phyloP scores from a whole-genome alignment of 441 rosid species.

The Pelargonium exstipulatum region DNA sequence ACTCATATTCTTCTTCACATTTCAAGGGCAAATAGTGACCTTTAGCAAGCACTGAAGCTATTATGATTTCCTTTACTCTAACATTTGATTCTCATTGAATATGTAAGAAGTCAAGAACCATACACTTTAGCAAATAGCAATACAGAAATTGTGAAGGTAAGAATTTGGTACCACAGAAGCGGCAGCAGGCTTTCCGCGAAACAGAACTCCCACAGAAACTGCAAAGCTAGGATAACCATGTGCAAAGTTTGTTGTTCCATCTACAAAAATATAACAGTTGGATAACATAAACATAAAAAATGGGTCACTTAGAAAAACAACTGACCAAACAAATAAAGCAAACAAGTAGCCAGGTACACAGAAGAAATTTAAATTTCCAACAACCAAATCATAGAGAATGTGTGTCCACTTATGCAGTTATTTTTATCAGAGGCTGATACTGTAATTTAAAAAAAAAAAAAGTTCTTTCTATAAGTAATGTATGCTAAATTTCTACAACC shows the following conservation, averaged over 20 bases:
- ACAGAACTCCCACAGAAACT: slow-evolving; percentile 84
- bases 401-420: not conserved
- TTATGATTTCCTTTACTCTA: too few relatives aligned
- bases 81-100: too few relatives aligned
- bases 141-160: slow-evolving; percentile 9
- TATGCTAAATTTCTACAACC: too few relatives aligned
- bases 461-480: too few relatives aligned
- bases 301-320: slow-evolving; percentile 6
- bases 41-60: too few relatives aligned
- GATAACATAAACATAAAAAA: slow-evolving; percentile 5
- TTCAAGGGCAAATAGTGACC: too few relatives aligned
- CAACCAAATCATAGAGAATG: not conserved
- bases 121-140: not conserved
- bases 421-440: not conserved
- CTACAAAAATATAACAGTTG: slow-evolving; percentile 30
- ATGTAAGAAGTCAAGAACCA: not conserved
- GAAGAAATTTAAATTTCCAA: not conserved
- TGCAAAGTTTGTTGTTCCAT: slow-evolving; percentile 95
- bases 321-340: slow-evolving; percentile 1
- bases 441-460: too few relatives aligned
- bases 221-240: slow-evolving; percentile 98
- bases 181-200: slow-evolving; percentile 73
- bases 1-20: too few relatives aligned
- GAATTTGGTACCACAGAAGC: slow-evolving; percentile 68
- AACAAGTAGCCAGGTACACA: not conserved